Evolutionary conservation across 2,329 filamentous ascomycete genomes (phyloP).

Genomic region (Endoconidiophora laricicola): DNA sequence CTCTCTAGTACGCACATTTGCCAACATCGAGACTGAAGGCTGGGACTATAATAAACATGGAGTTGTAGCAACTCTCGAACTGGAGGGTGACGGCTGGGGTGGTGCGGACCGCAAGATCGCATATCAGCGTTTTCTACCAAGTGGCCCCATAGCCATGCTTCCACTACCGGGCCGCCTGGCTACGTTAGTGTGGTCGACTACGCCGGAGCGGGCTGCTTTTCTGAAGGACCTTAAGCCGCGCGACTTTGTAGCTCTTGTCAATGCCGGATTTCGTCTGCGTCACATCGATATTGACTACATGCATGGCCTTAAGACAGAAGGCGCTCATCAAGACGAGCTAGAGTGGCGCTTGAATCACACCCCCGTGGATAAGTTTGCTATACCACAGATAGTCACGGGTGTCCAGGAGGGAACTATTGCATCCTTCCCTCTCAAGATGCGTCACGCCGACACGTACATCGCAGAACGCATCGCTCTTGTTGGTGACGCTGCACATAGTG

Average conservation of each 20-base stretch:
- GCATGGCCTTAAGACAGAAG: slow-evolving; percentile 37
- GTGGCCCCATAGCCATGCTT: slow-evolving; percentile 79
- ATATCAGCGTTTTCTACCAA: slow-evolving; percentile 89
- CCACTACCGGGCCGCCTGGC: slow-evolving; percentile 71
- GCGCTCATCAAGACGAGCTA: slow-evolving; percentile 55
- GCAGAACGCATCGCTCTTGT: slow-evolving; percentile 81
- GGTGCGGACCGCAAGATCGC: slow-evolving; percentile 50
- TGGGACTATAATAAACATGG: slow-evolving; percentile 92
- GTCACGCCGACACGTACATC: slow-evolving; percentile 87
- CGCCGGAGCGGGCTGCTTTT: slow-evolving; percentile 57
- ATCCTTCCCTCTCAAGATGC: slow-evolving; percentile 78
- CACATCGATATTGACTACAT: slow-evolving; percentile 70
- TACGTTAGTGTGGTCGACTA: slow-evolving; percentile 90
- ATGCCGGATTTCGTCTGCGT: slow-evolving; percentile 75
- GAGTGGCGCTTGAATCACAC: slow-evolving; percentile 71
- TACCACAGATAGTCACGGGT: slow-evolving; percentile 49
- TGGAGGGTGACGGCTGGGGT: slow-evolving; percentile 44
- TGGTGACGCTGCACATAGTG: slow-evolving; percentile 86
- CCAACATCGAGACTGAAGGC: slow-evolving; percentile 66
- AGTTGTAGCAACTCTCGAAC: slow-evolving; percentile 71
- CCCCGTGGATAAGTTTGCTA: slow-evolving; percentile 29
- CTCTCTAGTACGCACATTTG: slow-evolving; percentile 79
- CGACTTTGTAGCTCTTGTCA: slow-evolving; percentile 77
- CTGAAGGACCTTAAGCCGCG: slow-evolving; percentile 57
- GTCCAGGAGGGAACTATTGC: slow-evolving; percentile 70